Percentiles rank a stretch among this genome's conserved stretches.
Evolutionary conservation across 352 stramenopile species (phyloP).

Genomic region (Thraustochytrium sp.): DNA sequence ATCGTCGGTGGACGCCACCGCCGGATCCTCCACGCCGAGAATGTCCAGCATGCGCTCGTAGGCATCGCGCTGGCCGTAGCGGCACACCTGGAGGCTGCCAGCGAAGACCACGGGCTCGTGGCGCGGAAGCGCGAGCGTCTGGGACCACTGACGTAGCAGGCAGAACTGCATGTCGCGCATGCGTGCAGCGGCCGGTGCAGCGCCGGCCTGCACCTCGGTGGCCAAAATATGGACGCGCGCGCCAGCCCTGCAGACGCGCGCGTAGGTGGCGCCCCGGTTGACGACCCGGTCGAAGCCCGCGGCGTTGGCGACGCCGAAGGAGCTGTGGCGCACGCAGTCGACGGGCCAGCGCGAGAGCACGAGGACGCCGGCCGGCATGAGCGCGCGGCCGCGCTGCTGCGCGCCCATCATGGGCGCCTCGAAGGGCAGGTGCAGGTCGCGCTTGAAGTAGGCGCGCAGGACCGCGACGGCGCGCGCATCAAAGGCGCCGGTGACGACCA

Average conservation of each 20-base stretch:
- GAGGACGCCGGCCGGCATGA: background rate
- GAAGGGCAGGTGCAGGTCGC: background rate
- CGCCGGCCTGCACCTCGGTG: background rate
- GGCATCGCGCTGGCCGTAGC: background rate
- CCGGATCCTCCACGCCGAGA: background rate
- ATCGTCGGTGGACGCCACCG: too few species aligned
- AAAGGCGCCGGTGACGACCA: conserved; percentile 23
- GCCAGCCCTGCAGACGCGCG: background rate
- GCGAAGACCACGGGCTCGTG: background rate
- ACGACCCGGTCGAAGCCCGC: background rate
- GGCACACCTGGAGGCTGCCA: background rate
- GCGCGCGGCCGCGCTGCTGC: too few species aligned
- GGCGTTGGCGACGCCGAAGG: background rate
- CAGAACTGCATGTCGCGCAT: background rate
- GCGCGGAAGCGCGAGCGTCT: background rate
- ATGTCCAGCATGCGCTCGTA: conserved; percentile 21
- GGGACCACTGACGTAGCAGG: background rate
- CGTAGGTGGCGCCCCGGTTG: background rate
- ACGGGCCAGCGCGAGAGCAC: background rate
- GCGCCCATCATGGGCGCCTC: too few species aligned
- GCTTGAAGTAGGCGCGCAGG: background rate
- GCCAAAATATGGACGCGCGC: background rate
- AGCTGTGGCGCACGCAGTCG: background rate
- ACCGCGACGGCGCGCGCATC: background rate
- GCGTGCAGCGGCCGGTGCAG: background rate